Evolutionary conservation across 108 stramenopile genomes (phyloP), one percentile per base, ranked within the genome.

Genomic region (Epipyxis sp.): DNA sequence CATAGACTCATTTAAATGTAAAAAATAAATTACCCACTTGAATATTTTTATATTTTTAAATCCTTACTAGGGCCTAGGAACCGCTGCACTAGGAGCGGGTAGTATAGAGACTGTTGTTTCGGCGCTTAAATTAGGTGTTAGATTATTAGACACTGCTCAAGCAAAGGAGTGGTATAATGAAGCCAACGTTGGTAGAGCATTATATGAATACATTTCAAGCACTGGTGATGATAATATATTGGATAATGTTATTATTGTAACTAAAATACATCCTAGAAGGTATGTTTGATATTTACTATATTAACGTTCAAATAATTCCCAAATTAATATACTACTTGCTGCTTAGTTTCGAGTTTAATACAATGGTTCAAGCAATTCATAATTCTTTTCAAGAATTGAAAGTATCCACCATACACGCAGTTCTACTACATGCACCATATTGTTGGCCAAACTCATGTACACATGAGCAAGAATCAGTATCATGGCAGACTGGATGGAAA

Each of bases 141-240:
- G 84, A 25, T 79, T 83, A 57, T 40, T 86, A 76, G 86, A 86
- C 62, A 81, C 84, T 34, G 86, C 86, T 10, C 84, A 86, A 82
- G 86, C 86, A 6, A 44, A 59, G 16, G 86, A 86, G 58, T 86
- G 86, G 86, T 86, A 86, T 59, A 59, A 80, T 80, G 86, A 86
- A 41, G 79, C 40, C 1, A 82, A 79, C 40, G 77, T 85, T n/a
- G 85, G 82, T 0, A 37, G 39, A 20, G 84, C 84, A 13, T 6
- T 84, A 0, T 32, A 30, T 0, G 25, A 27, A 13, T 37, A 67
- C 45, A 35, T 35, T 69, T 20, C 16, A 3, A n/a, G n/a, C n/a
- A n/a, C n/a, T 13, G 77, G 39, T 27, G 2, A 25, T 42, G 50
- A 61, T 29, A 2, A 45, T n/a, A 0, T 69, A n/a, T 58, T 81